These are phyloP conservation scores for Elsinoe ampelina DNA, from an alignment of 2,329 filamentous ascomycete genomes.

Conservation along the genomic window DNA sequence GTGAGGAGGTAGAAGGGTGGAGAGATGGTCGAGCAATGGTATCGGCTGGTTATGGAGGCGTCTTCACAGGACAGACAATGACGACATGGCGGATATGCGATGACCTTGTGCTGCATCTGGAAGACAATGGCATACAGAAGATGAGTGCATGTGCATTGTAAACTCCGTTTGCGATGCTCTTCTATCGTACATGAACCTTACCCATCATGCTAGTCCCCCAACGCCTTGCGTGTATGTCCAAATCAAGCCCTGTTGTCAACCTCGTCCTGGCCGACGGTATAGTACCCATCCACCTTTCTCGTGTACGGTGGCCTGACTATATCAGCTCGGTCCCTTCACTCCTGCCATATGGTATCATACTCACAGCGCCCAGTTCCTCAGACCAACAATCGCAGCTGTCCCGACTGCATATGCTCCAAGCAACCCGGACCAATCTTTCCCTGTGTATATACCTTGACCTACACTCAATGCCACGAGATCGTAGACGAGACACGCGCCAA, in stretches of 20 bases:
- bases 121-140: no score
- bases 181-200: neutral
- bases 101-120: no score
- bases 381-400: slow-evolving; percentile 44
- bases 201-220: neutral
- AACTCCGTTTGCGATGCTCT: no score
- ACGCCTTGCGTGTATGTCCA: neutral
- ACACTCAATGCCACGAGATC: slow-evolving; percentile 47
- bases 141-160: no score
- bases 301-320: slow-evolving; percentile 3
- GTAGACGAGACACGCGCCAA: slow-evolving; percentile 51
- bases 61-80: no score
- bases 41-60: no score
- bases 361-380: slow-evolving; percentile 46
- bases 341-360: slow-evolving; percentile 19
- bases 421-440: slow-evolving; percentile 41
- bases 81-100: no score
- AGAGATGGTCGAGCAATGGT: no score
- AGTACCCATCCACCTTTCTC: slow-evolving; percentile 5
- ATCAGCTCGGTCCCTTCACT: neutral
- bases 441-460: slow-evolving; percentile 44
- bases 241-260: slow-evolving; percentile 6
- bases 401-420: slow-evolving; percentile 44
- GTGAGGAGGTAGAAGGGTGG: no score
- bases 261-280: slow-evolving; percentile 7